phyloP scores from a whole-genome alignment of 495 filamentous ascomycete genomes.

The Massariosphaeria phaeospora region DNA sequence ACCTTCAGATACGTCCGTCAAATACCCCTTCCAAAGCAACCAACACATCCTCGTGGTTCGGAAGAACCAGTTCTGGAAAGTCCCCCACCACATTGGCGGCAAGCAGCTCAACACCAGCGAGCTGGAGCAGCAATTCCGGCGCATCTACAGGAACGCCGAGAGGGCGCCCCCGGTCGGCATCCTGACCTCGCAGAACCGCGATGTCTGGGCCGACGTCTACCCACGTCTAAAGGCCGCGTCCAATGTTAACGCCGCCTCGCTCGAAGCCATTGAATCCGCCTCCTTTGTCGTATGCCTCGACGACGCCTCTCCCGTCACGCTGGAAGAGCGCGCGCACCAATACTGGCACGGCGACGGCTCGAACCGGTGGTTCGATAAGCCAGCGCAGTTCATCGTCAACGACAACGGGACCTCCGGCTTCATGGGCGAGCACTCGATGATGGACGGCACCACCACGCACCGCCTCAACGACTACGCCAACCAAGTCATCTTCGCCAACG shows the following conservation, averaged over 20 bases:
- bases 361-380: constrained; percentile 99
- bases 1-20: constrained; percentile 75
- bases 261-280: constrained; percentile 81
- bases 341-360: constrained; percentile 97
- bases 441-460: constrained; percentile 98
- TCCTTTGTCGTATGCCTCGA: constrained; percentile 94
- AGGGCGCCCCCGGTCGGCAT: constrained; percentile 71
- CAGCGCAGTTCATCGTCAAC: constrained; percentile 94
- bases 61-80: constrained; percentile 96
- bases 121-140: constrained; percentile 79
- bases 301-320: constrained; percentile 83
- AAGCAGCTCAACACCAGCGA: constrained; percentile 79
- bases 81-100: constrained; percentile 68
- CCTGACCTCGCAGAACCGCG: constrained; percentile 86
- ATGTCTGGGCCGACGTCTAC: constrained; percentile 82
- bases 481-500: constrained; percentile 82
- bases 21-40: constrained; percentile 68
- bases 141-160: constrained; percentile 73
- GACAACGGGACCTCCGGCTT: constrained; percentile 98
- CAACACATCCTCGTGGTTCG: constrained; percentile 83
- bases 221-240: constrained; percentile 67
- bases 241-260: constrained; percentile 65
- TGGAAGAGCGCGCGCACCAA: constrained; percentile 90
- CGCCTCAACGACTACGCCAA: constrained; percentile 92
- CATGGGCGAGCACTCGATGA: constrained; percentile 99